Percentiles rank a stretch among this genome's conserved stretches.
These are phyloP conservation scores for Rugiboletus extremiorientalis DNA, from an alignment of 1,284 basidiomycete genomes.

Conservation along the genomic window DNA sequence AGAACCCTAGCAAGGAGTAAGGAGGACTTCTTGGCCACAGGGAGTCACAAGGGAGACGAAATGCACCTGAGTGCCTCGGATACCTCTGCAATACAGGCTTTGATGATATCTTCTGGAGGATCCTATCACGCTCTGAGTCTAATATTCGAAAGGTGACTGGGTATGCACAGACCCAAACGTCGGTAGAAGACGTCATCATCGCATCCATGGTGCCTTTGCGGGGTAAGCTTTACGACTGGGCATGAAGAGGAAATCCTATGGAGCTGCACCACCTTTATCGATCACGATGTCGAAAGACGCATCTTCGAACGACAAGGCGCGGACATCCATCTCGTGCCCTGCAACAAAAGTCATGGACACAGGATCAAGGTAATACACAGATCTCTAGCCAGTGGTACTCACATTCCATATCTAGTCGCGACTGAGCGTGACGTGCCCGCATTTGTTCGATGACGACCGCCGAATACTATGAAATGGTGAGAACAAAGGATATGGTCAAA, in stretches of 20 bases:
- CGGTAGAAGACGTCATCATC: slow-evolving; percentile 86
- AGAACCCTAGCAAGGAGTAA: slow-evolving; percentile 53
- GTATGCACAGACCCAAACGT: slow-evolving; percentile 73
- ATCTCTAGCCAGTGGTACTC: slow-evolving; percentile 23
- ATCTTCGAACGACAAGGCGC: slow-evolving; percentile 67
- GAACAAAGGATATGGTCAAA: not conserved
- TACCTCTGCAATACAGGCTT: slow-evolving; percentile 80
- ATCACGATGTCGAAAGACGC: slow-evolving; percentile 82
- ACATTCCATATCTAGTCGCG: slow-evolving; percentile 80
- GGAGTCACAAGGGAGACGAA: not conserved
- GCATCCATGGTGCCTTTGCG: slow-evolving; percentile 86
- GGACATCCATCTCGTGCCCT: slow-evolving; percentile 91
- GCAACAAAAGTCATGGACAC: not conserved
- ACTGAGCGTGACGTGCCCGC: slow-evolving; percentile 53
- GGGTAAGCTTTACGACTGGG: not conserved
- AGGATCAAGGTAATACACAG: not conserved
- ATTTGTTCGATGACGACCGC: slow-evolving; percentile 80
- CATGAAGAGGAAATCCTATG: not conserved
- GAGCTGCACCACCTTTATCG: slow-evolving; percentile 68
- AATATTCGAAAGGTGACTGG: not conserved
- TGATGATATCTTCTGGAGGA: slow-evolving; percentile 74
- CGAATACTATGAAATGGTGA: slow-evolving; percentile 62
- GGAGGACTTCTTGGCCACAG: not conserved
- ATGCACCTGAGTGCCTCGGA: slow-evolving; percentile 74
- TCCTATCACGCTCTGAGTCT: slow-evolving; percentile 49